These are phyloP conservation scores for Auricularia auricula-judae DNA, from an alignment of 768 basidiomycete genomes.

Conservation along the genomic window DNA sequence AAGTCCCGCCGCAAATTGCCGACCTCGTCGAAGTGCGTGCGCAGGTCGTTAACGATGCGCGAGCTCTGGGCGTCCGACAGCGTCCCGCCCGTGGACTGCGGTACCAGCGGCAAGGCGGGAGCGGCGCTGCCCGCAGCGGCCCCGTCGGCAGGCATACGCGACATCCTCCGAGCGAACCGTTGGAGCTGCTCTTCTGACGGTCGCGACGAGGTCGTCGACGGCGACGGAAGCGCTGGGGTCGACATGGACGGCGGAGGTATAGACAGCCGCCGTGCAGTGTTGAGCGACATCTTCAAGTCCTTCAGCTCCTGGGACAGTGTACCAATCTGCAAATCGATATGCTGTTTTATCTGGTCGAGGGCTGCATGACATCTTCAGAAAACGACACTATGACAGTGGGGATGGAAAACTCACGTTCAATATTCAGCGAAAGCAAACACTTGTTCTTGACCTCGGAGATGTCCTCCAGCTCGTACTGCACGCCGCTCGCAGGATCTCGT, in stretches of 20 bases:
- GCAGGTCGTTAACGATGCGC: conserved; percentile 70
- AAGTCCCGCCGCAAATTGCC: conserved; percentile 89
- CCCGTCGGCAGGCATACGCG: conserved; percentile 39
- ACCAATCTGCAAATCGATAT: conserved; percentile 88
- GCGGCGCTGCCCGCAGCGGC: not conserved
- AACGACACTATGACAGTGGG: conserved; percentile 3
- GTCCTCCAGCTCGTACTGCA: conserved; percentile 94
- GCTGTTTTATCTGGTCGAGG: conserved; percentile 96
- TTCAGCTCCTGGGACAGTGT: conserved; percentile 79
- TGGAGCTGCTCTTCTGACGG: conserved; percentile 70
- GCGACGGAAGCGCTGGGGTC: conserved; percentile 12
- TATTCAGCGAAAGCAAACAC: conserved; percentile 82
- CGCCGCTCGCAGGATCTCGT: conserved; percentile 81
- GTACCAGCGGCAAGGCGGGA: conserved; percentile 19
- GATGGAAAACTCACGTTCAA: conserved; percentile 69
- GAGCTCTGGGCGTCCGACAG: conserved; percentile 50
- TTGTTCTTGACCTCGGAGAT: conserved; percentile 85
- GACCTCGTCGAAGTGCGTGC: conserved; percentile 90
- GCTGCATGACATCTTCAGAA: conserved; percentile 34
- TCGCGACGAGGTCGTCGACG: conserved; percentile 22
- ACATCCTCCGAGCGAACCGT: conserved; percentile 60
- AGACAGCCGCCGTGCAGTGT: conserved; percentile 39
- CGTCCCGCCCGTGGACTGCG: conserved; percentile 59
- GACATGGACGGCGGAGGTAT: conserved; percentile 22
- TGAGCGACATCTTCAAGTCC: conserved; percentile 64